Evolutionary conservation across 805 yeast species (phyloP).

Genomic region (Ogataea angusta): DNA sequence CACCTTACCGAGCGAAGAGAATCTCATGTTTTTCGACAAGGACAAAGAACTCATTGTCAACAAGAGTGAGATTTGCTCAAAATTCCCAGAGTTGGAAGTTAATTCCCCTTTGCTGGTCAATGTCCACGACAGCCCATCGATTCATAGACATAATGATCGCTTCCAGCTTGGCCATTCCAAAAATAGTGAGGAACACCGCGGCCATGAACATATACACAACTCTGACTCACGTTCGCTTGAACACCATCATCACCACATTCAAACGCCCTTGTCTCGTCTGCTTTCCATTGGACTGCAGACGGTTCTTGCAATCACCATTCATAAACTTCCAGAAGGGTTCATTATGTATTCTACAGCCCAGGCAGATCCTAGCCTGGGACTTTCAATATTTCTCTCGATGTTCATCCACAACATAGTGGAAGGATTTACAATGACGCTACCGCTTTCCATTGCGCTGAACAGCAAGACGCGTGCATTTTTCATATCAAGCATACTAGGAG

Average conservation of each 20-base stretch:
- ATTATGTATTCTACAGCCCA: slow-evolving; percentile 75
- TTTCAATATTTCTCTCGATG: slow-evolving; percentile 78
- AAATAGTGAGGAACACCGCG: slow-evolving; percentile 1
- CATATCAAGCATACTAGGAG: slow-evolving; percentile 70
- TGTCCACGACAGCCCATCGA: slow-evolving; percentile 2
- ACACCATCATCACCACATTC: slow-evolving; percentile 76
- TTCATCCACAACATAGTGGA: slow-evolving; percentile 90
- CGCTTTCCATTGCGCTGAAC: slow-evolving; percentile 74
- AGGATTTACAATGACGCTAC: slow-evolving; percentile 91
- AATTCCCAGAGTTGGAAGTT: slow-evolving; percentile 31
- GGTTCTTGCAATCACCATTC: slow-evolving; percentile 79
- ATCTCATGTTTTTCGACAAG: slow-evolving; percentile 30
- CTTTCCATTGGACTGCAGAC: slow-evolving; percentile 89
- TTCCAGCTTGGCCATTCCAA: neutral
- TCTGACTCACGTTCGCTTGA: slow-evolving; percentile 14
- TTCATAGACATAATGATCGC: neutral
- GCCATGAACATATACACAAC: slow-evolving; percentile 14
- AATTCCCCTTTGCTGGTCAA: slow-evolving; percentile 31
- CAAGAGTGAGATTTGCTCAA: slow-evolving; percentile 22
- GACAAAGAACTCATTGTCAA: slow-evolving; percentile 26
- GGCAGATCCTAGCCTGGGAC: slow-evolving; percentile 66
- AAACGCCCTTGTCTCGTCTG: slow-evolving; percentile 73
- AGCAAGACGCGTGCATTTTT: slow-evolving; percentile 59
- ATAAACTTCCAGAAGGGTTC: slow-evolving; percentile 94
- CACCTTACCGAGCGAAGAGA: slow-evolving; percentile 33